Percentiles rank a stretch among this genome's conserved stretches.
Conservation (phyloP, 371 early-diverging fungal genomes). For the Mucor velutinosus region DNA sequence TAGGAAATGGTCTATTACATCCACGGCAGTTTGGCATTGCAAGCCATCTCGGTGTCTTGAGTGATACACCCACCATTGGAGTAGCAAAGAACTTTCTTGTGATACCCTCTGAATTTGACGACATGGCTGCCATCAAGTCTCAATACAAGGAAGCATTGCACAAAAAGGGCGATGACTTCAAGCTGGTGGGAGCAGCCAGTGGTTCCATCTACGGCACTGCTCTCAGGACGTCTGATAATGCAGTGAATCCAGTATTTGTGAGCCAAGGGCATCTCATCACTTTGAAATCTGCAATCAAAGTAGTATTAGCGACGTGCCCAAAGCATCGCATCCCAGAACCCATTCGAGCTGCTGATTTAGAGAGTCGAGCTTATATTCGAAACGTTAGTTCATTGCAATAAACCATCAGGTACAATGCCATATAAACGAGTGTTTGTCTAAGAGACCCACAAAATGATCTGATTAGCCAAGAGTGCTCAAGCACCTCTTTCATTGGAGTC, state of each 20-base stretch:
- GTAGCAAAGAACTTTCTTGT: slow-evolving; percentile 87
- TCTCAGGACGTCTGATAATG: slow-evolving; percentile 38
- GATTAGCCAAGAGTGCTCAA: not conserved
- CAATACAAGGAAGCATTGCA: slow-evolving; percentile 29
- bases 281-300: slow-evolving; percentile 64
- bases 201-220: slow-evolving; percentile 68
- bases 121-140: slow-evolving; percentile 27
- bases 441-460: not conserved
- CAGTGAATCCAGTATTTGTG: slow-evolving; percentile 85
- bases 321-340: slow-evolving; percentile 87
- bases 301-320: slow-evolving; percentile 64
- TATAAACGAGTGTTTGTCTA: too few relatives aligned
- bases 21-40: slow-evolving; percentile 89
- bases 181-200: slow-evolving; percentile 44
- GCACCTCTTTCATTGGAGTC: too few relatives aligned
- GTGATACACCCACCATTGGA: slow-evolving; percentile 79
- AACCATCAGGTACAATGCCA: not conserved
- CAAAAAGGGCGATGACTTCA: slow-evolving; percentile 37
- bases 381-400: not conserved
- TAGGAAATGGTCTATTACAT: slow-evolving; percentile 81
- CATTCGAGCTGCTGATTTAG: slow-evolving; percentile 79
- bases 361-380: slow-evolving; percentile 24
- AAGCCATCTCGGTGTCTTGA: slow-evolving; percentile 80
- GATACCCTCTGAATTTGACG: slow-evolving; percentile 49
- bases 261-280: slow-evolving; percentile 81